These are phyloP conservation scores for Leptographium procerum DNA, from an alignment of 2,329 filamentous ascomycete genomes.

Conservation along the genomic window DNA sequence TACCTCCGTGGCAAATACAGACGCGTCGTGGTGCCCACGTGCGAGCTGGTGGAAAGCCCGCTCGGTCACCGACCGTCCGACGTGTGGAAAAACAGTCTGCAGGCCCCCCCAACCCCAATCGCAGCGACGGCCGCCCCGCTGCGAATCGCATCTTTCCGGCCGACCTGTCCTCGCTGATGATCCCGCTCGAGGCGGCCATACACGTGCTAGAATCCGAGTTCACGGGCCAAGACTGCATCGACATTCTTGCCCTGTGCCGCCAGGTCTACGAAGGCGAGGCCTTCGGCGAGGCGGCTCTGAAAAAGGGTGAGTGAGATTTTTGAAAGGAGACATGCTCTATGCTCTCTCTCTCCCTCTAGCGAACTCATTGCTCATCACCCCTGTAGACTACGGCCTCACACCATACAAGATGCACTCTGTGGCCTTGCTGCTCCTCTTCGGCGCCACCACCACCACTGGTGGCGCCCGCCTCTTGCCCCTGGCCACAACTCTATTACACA, in stretches of 20 bases:
- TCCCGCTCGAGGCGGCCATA: not conserved
- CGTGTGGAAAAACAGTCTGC: not conserved
- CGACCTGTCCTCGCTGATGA: not conserved
- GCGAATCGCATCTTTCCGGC: not conserved
- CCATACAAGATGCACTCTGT: slow-evolving; percentile 22
- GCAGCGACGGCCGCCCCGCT: not conserved
- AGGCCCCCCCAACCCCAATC: not conserved
- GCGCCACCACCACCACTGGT: not conserved
- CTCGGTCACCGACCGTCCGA: not conserved
- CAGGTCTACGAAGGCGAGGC: not conserved
- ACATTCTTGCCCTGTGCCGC: not conserved
- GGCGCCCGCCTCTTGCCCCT: slow-evolving; percentile 11
- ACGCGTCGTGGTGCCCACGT: not conserved
- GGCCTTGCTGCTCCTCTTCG: slow-evolving; percentile 16
- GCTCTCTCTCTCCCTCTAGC: not conserved
- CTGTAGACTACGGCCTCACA: slow-evolving; percentile 14
- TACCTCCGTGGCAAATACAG: not conserved
- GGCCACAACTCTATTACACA: slow-evolving; percentile 23
- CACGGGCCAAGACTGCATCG: slow-evolving; percentile 3
- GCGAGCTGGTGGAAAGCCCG: not conserved
- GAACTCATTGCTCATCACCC: too few species aligned
- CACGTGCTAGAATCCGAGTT: not conserved
- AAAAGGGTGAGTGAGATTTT: slow-evolving; percentile 3
- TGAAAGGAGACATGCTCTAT: too few species aligned
- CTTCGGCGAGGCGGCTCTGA: not conserved